phyloP scores from a whole-genome alignment of 78 protist genomes.

The Ministeria vibrans region DNA sequence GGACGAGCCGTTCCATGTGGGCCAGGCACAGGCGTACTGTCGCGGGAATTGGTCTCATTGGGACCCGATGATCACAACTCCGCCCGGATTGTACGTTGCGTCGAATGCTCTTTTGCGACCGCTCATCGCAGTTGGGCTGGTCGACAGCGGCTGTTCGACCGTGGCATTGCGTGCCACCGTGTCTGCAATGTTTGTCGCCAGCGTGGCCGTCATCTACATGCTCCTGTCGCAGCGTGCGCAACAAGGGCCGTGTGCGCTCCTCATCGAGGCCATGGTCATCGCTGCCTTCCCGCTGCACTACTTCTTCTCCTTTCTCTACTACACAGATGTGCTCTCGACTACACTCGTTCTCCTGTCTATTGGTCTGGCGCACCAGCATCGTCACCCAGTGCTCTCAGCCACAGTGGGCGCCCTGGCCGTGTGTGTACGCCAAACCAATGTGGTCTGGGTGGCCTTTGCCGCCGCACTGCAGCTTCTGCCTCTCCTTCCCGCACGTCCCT shows the following conservation, averaged over 20 bases:
- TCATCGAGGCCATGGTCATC: not conserved
- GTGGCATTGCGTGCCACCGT: too few relatives aligned
- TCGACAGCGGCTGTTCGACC: too few relatives aligned
- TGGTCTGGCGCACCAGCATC: not conserved
- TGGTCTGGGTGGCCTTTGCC: not conserved
- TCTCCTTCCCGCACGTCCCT: not conserved
- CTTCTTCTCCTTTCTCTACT: not conserved
- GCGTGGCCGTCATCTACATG: too few relatives aligned
- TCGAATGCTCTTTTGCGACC: too few relatives aligned
- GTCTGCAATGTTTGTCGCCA: too few relatives aligned
- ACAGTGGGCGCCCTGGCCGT: not conserved
- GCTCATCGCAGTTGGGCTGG: too few relatives aligned
- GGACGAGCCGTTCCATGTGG: not conserved
- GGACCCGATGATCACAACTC: constrained; percentile 6
- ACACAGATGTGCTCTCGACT: not conserved
- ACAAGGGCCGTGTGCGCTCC: too few relatives aligned
- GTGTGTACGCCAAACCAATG: not conserved
- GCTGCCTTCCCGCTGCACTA: not conserved
- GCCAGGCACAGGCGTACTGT: not conserved
- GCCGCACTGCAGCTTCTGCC: not conserved
- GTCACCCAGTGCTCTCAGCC: too few relatives aligned
- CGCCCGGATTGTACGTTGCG: not conserved
- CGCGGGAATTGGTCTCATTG: not conserved
- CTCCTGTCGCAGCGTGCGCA: too few relatives aligned
- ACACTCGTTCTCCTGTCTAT: not conserved